Evolutionary conservation across 257 asterid species (phyloP).

Genomic region (Leptodermis oblonga): DNA sequence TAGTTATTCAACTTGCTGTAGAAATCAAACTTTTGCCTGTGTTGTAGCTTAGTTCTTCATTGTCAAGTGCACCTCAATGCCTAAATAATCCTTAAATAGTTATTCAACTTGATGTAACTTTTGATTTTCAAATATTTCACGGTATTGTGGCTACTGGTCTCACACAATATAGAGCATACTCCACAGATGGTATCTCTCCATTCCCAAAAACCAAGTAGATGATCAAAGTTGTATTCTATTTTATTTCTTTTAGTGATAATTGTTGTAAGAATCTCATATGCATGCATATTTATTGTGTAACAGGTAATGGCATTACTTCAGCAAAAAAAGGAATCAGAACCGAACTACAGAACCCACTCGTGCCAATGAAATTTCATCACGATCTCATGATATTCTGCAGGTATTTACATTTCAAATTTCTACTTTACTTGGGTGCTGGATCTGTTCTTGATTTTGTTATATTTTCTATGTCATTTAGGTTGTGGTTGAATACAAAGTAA

Average conservation of each 20-base stretch:
- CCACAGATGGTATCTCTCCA: too few species aligned
- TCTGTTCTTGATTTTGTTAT: background rate
- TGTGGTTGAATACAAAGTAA: constrained; percentile 37
- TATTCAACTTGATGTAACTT: background rate
- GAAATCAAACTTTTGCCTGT: background rate
- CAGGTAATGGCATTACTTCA: constrained; percentile 71
- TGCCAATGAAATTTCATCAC: constrained; percentile 59
- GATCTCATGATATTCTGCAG: constrained; percentile 72
- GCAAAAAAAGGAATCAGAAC: constrained; percentile 48
- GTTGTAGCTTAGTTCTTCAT: background rate
- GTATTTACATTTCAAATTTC: constrained; percentile 18
- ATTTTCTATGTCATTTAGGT: constrained; percentile 29
- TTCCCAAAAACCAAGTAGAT: too few species aligned
- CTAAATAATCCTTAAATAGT: background rate
- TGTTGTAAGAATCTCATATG: too few species aligned
- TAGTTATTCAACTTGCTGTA: too few species aligned
- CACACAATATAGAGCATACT: too few species aligned
- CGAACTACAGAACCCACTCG: constrained; percentile 70
- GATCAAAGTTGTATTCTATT: too few species aligned
- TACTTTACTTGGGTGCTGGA: background rate
- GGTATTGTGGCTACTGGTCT: too few species aligned
- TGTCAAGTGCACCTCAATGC: too few species aligned
- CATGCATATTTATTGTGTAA: too few species aligned
- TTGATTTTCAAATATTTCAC: constrained; percentile 22
- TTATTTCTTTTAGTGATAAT: too few species aligned